phyloP scores from a whole-genome alignment of 805 yeast species.

The Metschnikowia continentalis region DNA sequence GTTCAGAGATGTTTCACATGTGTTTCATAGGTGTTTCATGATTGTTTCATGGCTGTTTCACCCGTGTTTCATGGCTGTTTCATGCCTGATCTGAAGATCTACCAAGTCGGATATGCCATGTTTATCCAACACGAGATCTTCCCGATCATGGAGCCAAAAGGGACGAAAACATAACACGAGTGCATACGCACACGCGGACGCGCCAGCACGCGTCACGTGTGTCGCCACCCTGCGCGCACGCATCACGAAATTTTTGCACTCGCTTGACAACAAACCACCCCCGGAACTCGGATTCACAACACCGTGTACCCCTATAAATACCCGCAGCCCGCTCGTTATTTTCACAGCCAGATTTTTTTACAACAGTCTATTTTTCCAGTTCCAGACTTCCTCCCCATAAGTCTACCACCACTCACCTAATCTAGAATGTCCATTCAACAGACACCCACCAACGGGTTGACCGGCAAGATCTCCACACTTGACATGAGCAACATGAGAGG shows the following conservation, averaged over 20 bases:
- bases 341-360: background rate
- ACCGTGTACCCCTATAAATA: slow-evolving; percentile 11
- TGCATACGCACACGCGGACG: slow-evolving; percentile 11
- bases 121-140: too few relatives aligned
- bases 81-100: background rate
- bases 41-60: background rate
- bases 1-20: background rate
- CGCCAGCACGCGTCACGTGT: slow-evolving; percentile 6
- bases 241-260: slow-evolving; percentile 8
- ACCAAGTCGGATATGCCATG: too few relatives aligned
- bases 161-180: background rate
- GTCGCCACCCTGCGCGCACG: slow-evolving; percentile 3
- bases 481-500: slow-evolving; percentile 33
- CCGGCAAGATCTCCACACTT: slow-evolving; percentile 40
- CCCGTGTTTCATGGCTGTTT: background rate
- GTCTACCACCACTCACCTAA: too few relatives aligned
- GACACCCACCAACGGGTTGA: slow-evolving; percentile 42
- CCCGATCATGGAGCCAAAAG: too few relatives aligned
- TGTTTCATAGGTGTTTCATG: background rate
- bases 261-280: slow-evolving; percentile 7
- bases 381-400: too few relatives aligned
- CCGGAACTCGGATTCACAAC: slow-evolving; percentile 13
- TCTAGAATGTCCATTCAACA: slow-evolving; percentile 35
- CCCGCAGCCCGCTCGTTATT: slow-evolving; percentile 1
- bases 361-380: background rate